Evolutionary conservation across 2,329 filamentous ascomycete genomes (phyloP).

Genomic region (Orbilia quercus): DNA sequence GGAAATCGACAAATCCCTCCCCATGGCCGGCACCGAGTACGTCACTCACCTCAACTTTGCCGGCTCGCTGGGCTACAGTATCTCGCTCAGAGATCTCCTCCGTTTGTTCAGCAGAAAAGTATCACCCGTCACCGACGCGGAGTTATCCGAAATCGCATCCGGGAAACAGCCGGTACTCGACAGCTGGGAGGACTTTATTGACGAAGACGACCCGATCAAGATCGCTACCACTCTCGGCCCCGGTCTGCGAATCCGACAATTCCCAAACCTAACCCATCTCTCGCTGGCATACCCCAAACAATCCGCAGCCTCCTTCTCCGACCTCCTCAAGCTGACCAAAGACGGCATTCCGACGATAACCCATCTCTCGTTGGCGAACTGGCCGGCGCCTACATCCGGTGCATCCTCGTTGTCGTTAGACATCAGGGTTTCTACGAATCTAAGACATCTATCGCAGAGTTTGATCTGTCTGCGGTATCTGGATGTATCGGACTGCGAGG

Average conservation of each 20-base stretch:
- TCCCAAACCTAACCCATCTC: constrained; percentile 58
- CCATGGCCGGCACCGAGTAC: constrained; percentile 49
- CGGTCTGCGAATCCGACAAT: constrained; percentile 40
- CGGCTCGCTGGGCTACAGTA: constrained; percentile 50
- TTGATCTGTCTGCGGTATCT: constrained; percentile 58
- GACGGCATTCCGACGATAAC: constrained; percentile 58
- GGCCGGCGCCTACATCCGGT: constrained; percentile 46
- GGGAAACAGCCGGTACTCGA: constrained; percentile 38
- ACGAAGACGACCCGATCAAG: constrained; percentile 29
- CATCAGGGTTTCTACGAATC: constrained; percentile 16
- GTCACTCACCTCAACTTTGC: constrained; percentile 59
- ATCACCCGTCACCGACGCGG: background rate
- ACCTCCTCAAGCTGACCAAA: constrained; percentile 40
- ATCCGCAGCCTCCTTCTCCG: constrained; percentile 22
- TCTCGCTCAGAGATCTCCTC: constrained; percentile 49
- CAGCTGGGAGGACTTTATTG: constrained; percentile 50
- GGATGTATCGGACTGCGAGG: constrained; percentile 57
- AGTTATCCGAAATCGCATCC: background rate
- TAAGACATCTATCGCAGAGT: constrained; percentile 56
- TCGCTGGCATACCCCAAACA: constrained; percentile 58
- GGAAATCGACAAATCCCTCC: constrained; percentile 27
- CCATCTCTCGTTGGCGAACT: constrained; percentile 58
- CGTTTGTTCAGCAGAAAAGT: constrained; percentile 40
- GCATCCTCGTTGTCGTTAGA: constrained; percentile 20
- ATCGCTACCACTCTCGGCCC: constrained; percentile 31